A percentile compares a stretch with the other conserved stretches of the same genome.
Conservation (phyloP, 2,329 filamentous ascomycete species). For the Phialophora verrucosa region DNA sequence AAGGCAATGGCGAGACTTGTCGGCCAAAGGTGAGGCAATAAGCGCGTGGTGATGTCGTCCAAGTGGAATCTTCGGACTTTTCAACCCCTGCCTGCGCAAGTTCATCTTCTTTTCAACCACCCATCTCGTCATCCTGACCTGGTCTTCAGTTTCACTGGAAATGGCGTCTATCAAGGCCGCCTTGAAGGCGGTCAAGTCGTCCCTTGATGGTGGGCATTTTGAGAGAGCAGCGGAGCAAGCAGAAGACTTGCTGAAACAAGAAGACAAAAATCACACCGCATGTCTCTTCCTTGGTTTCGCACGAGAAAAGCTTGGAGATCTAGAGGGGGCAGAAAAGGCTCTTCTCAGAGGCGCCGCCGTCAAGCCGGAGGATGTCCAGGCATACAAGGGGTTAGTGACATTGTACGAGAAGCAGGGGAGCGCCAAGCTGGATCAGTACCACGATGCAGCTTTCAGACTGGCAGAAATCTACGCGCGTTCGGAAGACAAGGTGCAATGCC, state of each 20-base stretch:
- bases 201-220: constrained; percentile 78
- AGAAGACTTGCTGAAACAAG: constrained; percentile 70
- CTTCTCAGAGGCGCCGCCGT: constrained; percentile 75
- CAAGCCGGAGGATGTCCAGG: constrained; percentile 77
- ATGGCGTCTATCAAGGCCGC: constrained; percentile 68
- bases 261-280: constrained; percentile 81
- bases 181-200: constrained; percentile 80
- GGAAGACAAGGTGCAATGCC: constrained; percentile 64
- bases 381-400: constrained; percentile 87
- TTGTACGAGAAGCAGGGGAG: constrained; percentile 79
- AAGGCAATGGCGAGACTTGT: background rate
- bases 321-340: constrained; percentile 74
- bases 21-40: constrained; percentile 4
- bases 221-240: constrained; percentile 75
- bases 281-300: constrained; percentile 88
- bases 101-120: background rate
- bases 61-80: background rate
- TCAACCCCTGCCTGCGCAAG: background rate
- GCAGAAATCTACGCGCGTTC: constrained; percentile 74
- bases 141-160: background rate
- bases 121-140: background rate
- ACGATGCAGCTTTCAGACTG: constrained; percentile 72
- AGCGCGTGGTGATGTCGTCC: background rate
- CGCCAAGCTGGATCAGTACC: constrained; percentile 74
- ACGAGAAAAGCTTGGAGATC: constrained; percentile 74